Evolutionary conservation across 2,329 filamentous ascomycete species (phyloP).

Genomic region (Ascochyta clinopodiicola): DNA sequence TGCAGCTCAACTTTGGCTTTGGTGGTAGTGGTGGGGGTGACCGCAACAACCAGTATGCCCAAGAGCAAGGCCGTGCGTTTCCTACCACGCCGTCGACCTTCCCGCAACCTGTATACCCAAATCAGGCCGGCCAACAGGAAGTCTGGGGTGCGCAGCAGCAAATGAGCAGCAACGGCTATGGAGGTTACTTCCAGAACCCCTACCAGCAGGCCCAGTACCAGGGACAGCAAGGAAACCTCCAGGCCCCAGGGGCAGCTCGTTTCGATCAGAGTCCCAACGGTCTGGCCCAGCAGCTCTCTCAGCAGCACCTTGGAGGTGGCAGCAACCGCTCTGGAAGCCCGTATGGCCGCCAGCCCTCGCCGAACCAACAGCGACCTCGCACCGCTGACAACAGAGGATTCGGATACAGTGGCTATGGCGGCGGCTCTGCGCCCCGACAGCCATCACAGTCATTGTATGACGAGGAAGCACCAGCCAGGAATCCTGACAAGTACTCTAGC

Average conservation of each 20-base stretch:
- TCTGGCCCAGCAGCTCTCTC: slow-evolving; percentile 93
- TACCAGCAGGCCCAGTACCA: slow-evolving; percentile 55
- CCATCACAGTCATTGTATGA: slow-evolving; percentile 61
- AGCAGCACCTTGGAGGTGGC: slow-evolving; percentile 80
- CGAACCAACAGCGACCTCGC: slow-evolving; percentile 77
- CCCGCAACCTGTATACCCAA: slow-evolving; percentile 82
- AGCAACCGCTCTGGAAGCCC: slow-evolving; percentile 70
- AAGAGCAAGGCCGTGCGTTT: slow-evolving; percentile 57
- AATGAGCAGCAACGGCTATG: slow-evolving; percentile 50
- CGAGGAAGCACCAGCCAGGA: slow-evolving; percentile 75
- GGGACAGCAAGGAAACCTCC: slow-evolving; percentile 57
- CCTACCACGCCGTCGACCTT: slow-evolving; percentile 90
- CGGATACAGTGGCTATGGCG: slow-evolving; percentile 71
- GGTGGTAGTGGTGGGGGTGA: slow-evolving; percentile 33
- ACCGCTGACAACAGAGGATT: slow-evolving; percentile 74
- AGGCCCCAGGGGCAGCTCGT: slow-evolving; percentile 60
- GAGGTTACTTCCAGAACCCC: slow-evolving; percentile 60
- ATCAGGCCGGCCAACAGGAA: slow-evolving; percentile 66
- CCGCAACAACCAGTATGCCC: slow-evolving; percentile 49
- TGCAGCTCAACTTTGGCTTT: slow-evolving; percentile 61
- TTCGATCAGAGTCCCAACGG: slow-evolving; percentile 87
- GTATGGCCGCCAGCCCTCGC: slow-evolving; percentile 73
- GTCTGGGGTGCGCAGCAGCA: slow-evolving; percentile 60
- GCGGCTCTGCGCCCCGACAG: slow-evolving; percentile 69
- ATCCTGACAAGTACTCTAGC: slow-evolving; percentile 86